Evolutionary conservation across 192 early-diverging fungal species (phyloP), one percentile per base, ranked within the genome.

Genomic region (Haplosporangium gracile): DNA sequence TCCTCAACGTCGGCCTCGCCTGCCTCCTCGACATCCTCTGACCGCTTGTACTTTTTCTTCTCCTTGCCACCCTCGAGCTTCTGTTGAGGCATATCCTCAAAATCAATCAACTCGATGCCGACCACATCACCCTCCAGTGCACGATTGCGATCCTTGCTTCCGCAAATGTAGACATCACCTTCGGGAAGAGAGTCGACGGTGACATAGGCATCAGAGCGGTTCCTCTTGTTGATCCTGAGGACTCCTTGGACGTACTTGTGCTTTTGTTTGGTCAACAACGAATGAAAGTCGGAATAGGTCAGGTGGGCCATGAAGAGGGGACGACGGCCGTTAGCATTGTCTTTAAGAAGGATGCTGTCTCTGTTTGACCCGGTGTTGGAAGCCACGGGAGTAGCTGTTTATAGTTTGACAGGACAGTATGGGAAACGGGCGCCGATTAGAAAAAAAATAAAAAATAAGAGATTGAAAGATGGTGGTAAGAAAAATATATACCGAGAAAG

Each of bases 171-270:
- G 32, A 97, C 92, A 86, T 97, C 97, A 15, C 92, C 90, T 73
- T 93, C 93, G 5, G 84, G 84, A 2, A 95, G 70, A 76, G 92
- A 93, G 36, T 96, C 95, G 15, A 95, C 90, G 1, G 94, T 92
- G n/a, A 97, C 97, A 88, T 99, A 99, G 39, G 96, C 97, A 84
- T 98, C 97, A 60, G 90, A 93, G 34, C 95, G 91, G 81, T 96
- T 96, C 51, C 93, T 90, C 53, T 95, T 96, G 91, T 97, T 99
- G 82, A 98, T 93, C 68, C 98, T 93, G 24, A 99, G 79, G 11
- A 92, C 90, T 38, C 97, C 98, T 29, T 93, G 88, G n/a, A 95
- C 88, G 29, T 97, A 89, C 22, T 88, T 78, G 57, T 94, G 88
- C 24, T 82, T 70, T 68, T 91, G 84, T 20, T 86, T 86, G 68